A percentile compares a stretch with the other conserved stretches of the same genome.
These are phyloP conservation scores for Diutina siamensis DNA, from an alignment of 1,139 yeast genomes.

Conservation along the genomic window DNA sequence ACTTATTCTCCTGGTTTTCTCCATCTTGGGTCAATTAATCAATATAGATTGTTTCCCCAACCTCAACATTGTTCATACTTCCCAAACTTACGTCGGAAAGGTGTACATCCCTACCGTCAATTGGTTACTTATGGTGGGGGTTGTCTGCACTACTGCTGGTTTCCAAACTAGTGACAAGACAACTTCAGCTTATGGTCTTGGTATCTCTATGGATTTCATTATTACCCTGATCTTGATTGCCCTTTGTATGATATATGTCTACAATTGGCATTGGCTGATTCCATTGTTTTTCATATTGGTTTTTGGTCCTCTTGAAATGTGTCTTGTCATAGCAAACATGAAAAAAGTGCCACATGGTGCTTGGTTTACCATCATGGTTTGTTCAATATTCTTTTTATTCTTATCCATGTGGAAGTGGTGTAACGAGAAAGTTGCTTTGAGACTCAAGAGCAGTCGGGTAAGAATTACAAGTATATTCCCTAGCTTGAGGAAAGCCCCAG, in stretches of 20 bases:
- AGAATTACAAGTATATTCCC: constrained; percentile 17
- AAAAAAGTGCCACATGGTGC: constrained; percentile 46
- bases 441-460: constrained; percentile 22
- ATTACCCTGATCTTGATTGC: constrained; percentile 37
- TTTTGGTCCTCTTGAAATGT: constrained; percentile 36
- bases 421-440: constrained; percentile 25
- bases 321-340: constrained; percentile 34
- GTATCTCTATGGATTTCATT: constrained; percentile 42
- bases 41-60: constrained; percentile 44
- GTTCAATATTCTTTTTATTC: constrained; percentile 21
- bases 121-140: constrained; percentile 38
- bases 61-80: constrained; percentile 32
- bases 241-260: constrained; percentile 36
- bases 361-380: constrained; percentile 42
- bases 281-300: constrained; percentile 23
- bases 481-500: background rate
- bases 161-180: constrained; percentile 38
- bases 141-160: constrained; percentile 38
- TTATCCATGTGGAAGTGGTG: constrained; percentile 39
- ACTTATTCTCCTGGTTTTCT: constrained; percentile 42
- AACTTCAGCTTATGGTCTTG: constrained; percentile 51
- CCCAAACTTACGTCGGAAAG: constrained; percentile 31
- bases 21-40: constrained; percentile 40
- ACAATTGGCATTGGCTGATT: constrained; percentile 22
- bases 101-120: constrained; percentile 42